Percentiles rank a stretch among this genome's conserved stretches.
phyloP scores from a whole-genome alignment of 2,329 filamentous ascomycete genomes.

The Ophiostoma sp. region DNA sequence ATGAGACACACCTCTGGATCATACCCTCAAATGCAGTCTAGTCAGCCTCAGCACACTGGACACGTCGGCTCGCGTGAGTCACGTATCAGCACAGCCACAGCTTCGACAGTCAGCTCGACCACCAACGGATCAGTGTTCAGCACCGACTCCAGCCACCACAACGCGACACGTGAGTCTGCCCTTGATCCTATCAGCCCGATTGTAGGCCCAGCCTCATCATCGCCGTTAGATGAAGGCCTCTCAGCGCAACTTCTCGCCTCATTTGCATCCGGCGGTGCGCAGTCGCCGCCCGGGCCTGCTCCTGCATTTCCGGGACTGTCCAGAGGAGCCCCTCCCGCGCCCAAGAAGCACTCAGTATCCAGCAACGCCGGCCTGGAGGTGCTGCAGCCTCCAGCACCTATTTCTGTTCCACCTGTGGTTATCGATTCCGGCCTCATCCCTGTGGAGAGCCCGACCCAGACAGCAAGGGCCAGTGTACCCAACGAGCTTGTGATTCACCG shows the following conservation, averaged over 20 bases:
- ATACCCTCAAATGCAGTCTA: slow-evolving; percentile 13
- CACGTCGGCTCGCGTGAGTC: slow-evolving; percentile 22
- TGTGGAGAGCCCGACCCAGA: slow-evolving; percentile 18
- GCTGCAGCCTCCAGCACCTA: not conserved
- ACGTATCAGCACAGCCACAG: slow-evolving; percentile 25
- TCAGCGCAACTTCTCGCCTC: slow-evolving; percentile 14
- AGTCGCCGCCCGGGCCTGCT: not conserved
- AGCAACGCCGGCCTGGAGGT: not conserved
- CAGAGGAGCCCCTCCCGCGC: not conserved
- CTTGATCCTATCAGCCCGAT: slow-evolving; percentile 19
- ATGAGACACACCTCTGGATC: not conserved
- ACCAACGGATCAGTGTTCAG: slow-evolving; percentile 24
- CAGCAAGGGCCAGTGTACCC: not conserved
- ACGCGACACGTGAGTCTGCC: slow-evolving; percentile 13
- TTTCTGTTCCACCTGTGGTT: not conserved
- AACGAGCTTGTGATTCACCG: not conserved
- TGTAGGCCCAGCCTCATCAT: slow-evolving; percentile 9
- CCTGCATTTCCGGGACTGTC: not conserved
- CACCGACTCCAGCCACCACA: slow-evolving; percentile 13
- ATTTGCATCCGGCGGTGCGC: slow-evolving; percentile 16
- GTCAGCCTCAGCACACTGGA: not conserved
- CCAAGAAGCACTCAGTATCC: not conserved
- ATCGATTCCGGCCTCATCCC: slow-evolving; percentile 27
- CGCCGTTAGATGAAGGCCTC: not conserved
- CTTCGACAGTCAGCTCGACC: slow-evolving; percentile 20